These are phyloP conservation scores for Mrakia blollopis DNA, from an alignment of 768 basidiomycete species.

Conservation along the genomic window DNA sequence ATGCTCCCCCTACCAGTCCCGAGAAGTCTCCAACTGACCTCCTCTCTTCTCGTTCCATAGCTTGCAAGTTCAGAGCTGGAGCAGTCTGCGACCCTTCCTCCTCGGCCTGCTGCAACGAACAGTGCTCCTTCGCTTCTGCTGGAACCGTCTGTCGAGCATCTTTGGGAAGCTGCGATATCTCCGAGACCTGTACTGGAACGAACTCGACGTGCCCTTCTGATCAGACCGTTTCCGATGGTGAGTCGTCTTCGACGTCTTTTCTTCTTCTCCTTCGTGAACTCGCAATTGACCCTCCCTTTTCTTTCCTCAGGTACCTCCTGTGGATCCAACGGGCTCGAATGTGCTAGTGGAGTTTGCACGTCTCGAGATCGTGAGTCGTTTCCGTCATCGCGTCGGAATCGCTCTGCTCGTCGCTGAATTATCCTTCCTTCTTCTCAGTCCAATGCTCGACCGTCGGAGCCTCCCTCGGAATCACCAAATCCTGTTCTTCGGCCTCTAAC, in stretches of 20 bases:
- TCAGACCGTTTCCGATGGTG: slow-evolving; percentile 59
- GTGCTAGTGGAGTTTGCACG: slow-evolving; percentile 75
- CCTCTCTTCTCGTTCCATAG: slow-evolving; percentile 39
- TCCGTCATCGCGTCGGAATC: not conserved
- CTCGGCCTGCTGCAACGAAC: slow-evolving; percentile 65
- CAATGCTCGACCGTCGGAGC: slow-evolving; percentile 73
- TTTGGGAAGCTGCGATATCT: slow-evolving; percentile 65
- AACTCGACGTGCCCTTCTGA: slow-evolving; percentile 68
- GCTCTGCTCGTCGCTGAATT: not conserved
- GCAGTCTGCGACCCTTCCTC: slow-evolving; percentile 75
- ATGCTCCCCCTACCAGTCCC: no score
- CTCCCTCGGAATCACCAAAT: slow-evolving; percentile 62
- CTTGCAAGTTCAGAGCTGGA: slow-evolving; percentile 53
- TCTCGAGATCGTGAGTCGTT: slow-evolving; percentile 57
- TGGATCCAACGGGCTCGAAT: slow-evolving; percentile 59
- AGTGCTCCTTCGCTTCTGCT: slow-evolving; percentile 59
- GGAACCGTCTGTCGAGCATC: slow-evolving; percentile 61
- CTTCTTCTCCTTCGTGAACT: not conserved
- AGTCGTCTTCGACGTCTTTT: slow-evolving; percentile 32
- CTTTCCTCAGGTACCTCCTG: slow-evolving; percentile 45
- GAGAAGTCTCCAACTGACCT: no score
- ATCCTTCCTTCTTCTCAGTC: slow-evolving; percentile 45
- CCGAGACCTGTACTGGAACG: slow-evolving; percentile 70
- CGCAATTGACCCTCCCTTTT: not conserved
- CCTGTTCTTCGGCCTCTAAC: slow-evolving; percentile 54